Percentiles rank a stretch among this genome's conserved stretches.
These are phyloP conservation scores for Herpetomonas tarakana DNA, from an alignment of 208 protist genomes.

Conservation along the genomic window DNA sequence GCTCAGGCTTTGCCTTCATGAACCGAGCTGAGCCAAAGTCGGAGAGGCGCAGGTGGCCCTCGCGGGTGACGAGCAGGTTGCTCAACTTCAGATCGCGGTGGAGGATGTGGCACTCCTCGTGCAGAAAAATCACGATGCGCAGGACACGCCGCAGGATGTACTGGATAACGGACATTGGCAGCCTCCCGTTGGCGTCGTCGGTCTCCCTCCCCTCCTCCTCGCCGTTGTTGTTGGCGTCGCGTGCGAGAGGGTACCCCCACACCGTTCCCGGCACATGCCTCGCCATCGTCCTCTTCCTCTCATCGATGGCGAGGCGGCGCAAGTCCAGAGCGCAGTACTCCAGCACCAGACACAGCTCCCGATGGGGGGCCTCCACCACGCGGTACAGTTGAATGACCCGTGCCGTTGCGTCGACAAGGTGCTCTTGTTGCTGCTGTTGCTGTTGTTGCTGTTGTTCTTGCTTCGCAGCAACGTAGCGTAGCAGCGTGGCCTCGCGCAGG, in stretches of 20 bases:
- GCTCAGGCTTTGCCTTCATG: slow-evolving; percentile 6
- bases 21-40: slow-evolving; percentile 89
- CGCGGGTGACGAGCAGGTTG: slow-evolving; percentile 73
- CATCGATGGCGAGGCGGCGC: slow-evolving; percentile 30
- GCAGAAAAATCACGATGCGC: slow-evolving; percentile 58
- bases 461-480: slow-evolving; percentile 29
- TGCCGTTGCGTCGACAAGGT: slow-evolving; percentile 25
- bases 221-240: background rate
- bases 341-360: slow-evolving; percentile 81
- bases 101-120: slow-evolving; percentile 67
- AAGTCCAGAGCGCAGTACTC: slow-evolving; percentile 68
- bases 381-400: slow-evolving; percentile 42
- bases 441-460: slow-evolving; percentile 2
- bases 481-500: slow-evolving; percentile 73
- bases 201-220: too few relatives aligned
- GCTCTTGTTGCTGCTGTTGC: slow-evolving; percentile 2
- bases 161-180: slow-evolving; percentile 39
- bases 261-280: background rate
- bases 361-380: slow-evolving; percentile 74
- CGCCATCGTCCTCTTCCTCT: background rate
- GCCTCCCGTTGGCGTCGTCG: background rate
- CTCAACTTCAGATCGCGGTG: slow-evolving; percentile 90
- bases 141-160: slow-evolving; percentile 77
- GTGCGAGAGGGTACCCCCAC: background rate
- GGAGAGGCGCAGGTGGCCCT: slow-evolving; percentile 69